Evolutionary conservation across 2,329 filamentous ascomycete species (phyloP), one percentile per base, ranked within the genome.

Genomic region (Botryotinia narcissicola): DNA sequence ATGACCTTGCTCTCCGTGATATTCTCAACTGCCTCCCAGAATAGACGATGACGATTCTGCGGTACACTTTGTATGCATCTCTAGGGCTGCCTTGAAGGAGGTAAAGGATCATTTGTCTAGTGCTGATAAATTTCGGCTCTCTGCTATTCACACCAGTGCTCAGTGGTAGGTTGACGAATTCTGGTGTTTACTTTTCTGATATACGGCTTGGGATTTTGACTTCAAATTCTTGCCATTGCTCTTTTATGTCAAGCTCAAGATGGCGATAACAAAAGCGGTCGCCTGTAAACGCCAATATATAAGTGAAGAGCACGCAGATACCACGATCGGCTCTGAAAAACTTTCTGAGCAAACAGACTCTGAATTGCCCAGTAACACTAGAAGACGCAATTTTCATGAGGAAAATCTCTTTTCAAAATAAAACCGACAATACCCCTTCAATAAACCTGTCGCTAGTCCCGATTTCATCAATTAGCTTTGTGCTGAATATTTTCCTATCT

Each of bases 161-260:
- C 96, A 96, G 99, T 84, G 95, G 95, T 87, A 99, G 90, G 84
- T 90, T 93, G 83, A 98, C 92, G 86, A 95, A 98, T 91, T 98
- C 95, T 82, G 96, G 96, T 87, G 98, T 84, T 94, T 91, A 91
- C 92, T 94, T 93, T 98, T 98, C 94, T 97, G 97, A 88, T 94
- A 93, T 84, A 94, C 92, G 84, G 94, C 90, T 83, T 94, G 89
- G 89, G 95, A 97, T 86, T 99, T 95, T 80, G 95, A 95, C 92
- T 97, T 97, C 86, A 98, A 91, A 91, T 98, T 95, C 82, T 98
- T 95, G 84, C 98, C 95, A 93, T 98, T 98, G 92, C 92, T 97
- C 94, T 98, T 98, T 95, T 98, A 98, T 93, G 98, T 95, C 81
- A 99, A 91, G 84, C 98, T 95, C 88, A 98, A 99, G 90, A 97